These are phyloP conservation scores for Colletotrichum zoysiae DNA, from an alignment of 2,329 filamentous ascomycete genomes.

Conservation along the genomic window DNA sequence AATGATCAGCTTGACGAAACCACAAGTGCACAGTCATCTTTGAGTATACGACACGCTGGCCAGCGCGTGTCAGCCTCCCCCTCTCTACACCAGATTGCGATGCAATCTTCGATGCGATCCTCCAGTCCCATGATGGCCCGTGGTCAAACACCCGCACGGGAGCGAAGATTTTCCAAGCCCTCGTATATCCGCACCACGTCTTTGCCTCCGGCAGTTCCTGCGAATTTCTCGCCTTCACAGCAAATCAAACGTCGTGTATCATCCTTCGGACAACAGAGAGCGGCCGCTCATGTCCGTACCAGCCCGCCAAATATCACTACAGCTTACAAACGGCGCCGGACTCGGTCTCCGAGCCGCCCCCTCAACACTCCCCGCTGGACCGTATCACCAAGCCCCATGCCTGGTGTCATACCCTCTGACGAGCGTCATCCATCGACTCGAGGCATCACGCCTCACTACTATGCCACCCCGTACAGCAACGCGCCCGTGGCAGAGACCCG, in stretches of 20 bases:
- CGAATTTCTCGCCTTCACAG: conserved; percentile 55
- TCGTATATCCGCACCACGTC: conserved; percentile 66
- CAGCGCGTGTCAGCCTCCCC: conserved; percentile 59
- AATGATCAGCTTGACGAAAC: conserved; percentile 73
- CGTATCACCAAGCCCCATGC: conserved; percentile 60
- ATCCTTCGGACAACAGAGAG: conserved; percentile 54
- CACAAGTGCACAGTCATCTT: conserved; percentile 58
- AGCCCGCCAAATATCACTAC: conserved; percentile 47
- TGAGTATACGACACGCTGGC: conserved; percentile 57
- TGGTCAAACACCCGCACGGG: conserved; percentile 56
- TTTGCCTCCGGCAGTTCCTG: conserved; percentile 58
- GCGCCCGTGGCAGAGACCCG: conserved; percentile 61
- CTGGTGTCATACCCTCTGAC: conserved; percentile 47
- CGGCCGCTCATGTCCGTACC: conserved; percentile 39
- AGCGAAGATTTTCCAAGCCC: conserved; percentile 59
- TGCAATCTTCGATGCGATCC: conserved; percentile 53
- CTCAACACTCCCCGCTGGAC: conserved; percentile 70
- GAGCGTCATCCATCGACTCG: conserved; percentile 53
- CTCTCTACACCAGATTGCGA: conserved; percentile 55
- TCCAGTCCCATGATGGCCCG: conserved; percentile 53
- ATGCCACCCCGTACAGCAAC: conserved; percentile 81
- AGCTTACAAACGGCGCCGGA: conserved; percentile 61
- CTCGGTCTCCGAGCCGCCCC: conserved; percentile 68
- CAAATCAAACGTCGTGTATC: conserved; percentile 59
- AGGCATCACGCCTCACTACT: conserved; percentile 72